Conservation (phyloP, 176 grass and related monocot species). For the Canna indica region DNA sequence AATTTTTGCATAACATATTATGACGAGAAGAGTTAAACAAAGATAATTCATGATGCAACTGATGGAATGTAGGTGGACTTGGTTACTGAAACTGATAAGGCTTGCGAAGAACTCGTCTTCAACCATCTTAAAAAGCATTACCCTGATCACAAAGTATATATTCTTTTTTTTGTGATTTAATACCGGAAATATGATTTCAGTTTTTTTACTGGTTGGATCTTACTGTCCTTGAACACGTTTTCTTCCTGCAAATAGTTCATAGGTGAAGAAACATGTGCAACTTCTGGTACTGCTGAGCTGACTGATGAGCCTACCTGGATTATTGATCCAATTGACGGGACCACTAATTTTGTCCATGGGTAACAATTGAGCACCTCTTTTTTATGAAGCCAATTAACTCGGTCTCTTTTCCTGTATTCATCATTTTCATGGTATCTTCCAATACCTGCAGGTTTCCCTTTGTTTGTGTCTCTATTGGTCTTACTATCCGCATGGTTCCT, state of each 20-base stretch:
- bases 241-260: constrained; percentile 39
- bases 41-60: background rate
- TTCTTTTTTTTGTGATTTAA: background rate
- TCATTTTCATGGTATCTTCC: constrained; percentile 15
- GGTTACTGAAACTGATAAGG: constrained; percentile 95
- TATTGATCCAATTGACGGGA: constrained; percentile 89
- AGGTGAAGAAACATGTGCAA: constrained; percentile 82
- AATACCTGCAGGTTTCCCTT: constrained; percentile 60
- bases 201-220: background rate
- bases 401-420: background rate
- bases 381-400: background rate
- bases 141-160: constrained; percentile 58
- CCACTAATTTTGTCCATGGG: constrained; percentile 99
- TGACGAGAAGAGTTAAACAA: background rate
- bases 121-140: constrained; percentile 62
- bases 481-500: constrained; percentile 71
- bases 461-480: constrained; percentile 93
- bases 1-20: background rate
- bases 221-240: background rate
- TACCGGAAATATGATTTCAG: background rate
- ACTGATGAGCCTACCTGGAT: constrained; percentile 91
- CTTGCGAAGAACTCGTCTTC: constrained; percentile 93
- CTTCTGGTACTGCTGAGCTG: constrained; percentile 66
- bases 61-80: constrained; percentile 66
- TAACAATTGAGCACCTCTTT: constrained; percentile 15